Conservation (phyloP, 2,329 filamentous ascomycete genomes). For the Stagonosporopsis chrysanthemi region DNA sequence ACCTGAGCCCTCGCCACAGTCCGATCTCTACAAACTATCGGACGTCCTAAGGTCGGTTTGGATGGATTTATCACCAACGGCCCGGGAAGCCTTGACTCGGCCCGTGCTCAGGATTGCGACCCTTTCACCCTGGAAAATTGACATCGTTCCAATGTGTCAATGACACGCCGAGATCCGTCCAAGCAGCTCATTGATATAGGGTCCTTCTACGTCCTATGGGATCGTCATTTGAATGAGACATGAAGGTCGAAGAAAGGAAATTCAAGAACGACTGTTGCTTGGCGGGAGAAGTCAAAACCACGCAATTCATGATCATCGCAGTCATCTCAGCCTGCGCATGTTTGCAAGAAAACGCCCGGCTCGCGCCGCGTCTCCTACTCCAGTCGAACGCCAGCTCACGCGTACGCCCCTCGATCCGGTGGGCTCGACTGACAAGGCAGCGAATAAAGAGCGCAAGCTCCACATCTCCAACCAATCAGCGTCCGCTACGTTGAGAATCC, state of each 20-base stretch:
- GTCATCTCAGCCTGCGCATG: constrained; percentile 3
- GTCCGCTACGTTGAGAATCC: constrained; percentile 46
- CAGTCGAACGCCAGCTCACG: constrained; percentile 38
- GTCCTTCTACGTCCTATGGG: not conserved
- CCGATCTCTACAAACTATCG: too few relatives aligned
- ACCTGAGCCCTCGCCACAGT: too few relatives aligned
- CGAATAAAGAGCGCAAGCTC: constrained; percentile 39
- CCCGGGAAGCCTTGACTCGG: constrained; percentile 1
- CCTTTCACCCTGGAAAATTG: not conserved
- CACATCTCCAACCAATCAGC: constrained; percentile 42
- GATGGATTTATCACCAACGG: not conserved
- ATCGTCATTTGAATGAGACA: not conserved
- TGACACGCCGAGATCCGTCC: not conserved
- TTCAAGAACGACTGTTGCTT: not conserved
- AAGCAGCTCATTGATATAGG: not conserved
- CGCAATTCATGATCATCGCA: not conserved
- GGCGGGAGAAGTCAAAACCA: not conserved
- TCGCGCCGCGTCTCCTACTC: constrained; percentile 23
- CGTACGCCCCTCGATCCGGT: constrained; percentile 34
- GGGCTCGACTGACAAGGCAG: constrained; percentile 34
- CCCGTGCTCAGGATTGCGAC: not conserved
- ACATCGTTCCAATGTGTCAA: not conserved
- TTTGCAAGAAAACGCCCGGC: constrained; percentile 16
- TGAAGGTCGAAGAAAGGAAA: not conserved
- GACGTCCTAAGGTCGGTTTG: not conserved